A percentile compares a stretch with the other conserved stretches of the same genome.
phyloP scores from a whole-genome alignment of 768 basidiomycete species.

The Dentipellis sp. region DNA sequence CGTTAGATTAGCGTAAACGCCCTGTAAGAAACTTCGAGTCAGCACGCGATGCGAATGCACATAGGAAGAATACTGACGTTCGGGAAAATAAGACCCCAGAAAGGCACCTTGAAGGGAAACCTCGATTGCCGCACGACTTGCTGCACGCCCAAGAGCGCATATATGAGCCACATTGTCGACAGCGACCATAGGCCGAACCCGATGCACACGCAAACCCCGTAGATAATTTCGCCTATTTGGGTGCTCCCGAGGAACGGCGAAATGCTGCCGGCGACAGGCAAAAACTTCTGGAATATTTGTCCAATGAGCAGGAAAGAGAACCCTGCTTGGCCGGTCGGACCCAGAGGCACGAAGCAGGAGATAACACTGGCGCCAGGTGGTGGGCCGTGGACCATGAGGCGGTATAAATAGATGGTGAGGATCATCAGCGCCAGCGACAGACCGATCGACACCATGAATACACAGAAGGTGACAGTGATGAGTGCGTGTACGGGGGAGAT shows the following conservation, averaged over 20 bases:
- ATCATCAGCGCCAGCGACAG: constrained; percentile 57
- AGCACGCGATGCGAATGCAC: not conserved
- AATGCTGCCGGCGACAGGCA: constrained; percentile 25
- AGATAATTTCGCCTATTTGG: constrained; percentile 30
- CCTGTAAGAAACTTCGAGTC: constrained; percentile 23
- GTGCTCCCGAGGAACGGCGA: constrained; percentile 27
- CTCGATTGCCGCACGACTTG: constrained; percentile 30
- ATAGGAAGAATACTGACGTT: constrained; percentile 34
- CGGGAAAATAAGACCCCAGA: constrained; percentile 67
- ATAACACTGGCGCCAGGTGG: constrained; percentile 38
- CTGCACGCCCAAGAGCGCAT: constrained; percentile 41
- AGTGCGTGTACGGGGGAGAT: constrained; percentile 41
- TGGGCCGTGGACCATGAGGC: constrained; percentile 48
- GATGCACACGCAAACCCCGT: constrained; percentile 36
- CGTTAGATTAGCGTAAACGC: constrained; percentile 62
- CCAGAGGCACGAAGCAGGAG: constrained; percentile 65
- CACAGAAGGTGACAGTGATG: constrained; percentile 42
- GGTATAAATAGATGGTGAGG: constrained; percentile 52
- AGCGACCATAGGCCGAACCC: constrained; percentile 53
- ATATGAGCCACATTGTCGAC: constrained; percentile 54
- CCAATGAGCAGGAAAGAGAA: constrained; percentile 50
- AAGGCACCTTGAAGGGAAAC: constrained; percentile 45
- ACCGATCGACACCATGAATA: constrained; percentile 48
- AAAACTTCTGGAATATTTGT: constrained; percentile 29
- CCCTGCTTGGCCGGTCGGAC: constrained; percentile 63